Evolutionary conservation across 2,329 filamentous ascomycete species (phyloP).

Genomic region (Parasarocladium wereldwijsianum): DNA sequence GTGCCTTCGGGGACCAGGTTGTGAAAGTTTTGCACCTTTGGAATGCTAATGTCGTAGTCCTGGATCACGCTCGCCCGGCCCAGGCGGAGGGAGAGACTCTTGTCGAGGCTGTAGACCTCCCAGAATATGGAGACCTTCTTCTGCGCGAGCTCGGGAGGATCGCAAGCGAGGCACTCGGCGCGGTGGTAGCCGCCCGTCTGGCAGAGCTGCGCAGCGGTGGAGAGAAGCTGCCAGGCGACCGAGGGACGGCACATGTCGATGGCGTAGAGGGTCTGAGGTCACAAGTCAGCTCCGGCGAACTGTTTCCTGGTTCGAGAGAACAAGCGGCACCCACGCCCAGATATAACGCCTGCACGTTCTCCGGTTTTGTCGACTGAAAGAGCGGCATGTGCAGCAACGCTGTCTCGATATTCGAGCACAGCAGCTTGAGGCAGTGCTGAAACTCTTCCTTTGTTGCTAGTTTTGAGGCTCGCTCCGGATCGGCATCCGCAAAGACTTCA

Average conservation of each 20-base stretch:
- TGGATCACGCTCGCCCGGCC: constrained; percentile 43
- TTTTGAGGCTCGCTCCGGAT: no score
- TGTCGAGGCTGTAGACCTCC: constrained; percentile 42
- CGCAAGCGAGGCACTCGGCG: constrained; percentile 17
- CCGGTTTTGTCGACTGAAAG: constrained; percentile 36
- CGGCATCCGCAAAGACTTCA: constrained; percentile 25
- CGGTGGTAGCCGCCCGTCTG: constrained; percentile 49
- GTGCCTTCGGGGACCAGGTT: constrained; percentile 13
- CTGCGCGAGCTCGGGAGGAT: constrained; percentile 16
- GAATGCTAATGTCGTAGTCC: constrained; percentile 43
- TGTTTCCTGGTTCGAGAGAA: neutral
- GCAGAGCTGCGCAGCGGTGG: constrained; percentile 43
- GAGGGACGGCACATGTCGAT: constrained; percentile 48
- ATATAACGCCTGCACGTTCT: constrained; percentile 43
- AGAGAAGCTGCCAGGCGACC: constrained; percentile 48
- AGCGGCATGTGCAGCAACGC: constrained; percentile 36
- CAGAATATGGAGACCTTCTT: constrained; percentile 31
- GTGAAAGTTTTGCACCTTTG: constrained; percentile 27
- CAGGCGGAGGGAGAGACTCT: constrained; percentile 40
- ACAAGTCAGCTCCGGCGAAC: neutral
- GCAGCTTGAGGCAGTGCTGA: constrained; percentile 14
- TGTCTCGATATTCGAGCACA: constrained; percentile 34
- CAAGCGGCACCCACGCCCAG: constrained; percentile 30
- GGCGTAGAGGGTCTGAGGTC: constrained; percentile 38
- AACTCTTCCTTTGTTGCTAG: constrained; percentile 1